Base-by-base conservation (phyloP, 140 eudicot genomes). In the Anethum foeniculum region DNA sequence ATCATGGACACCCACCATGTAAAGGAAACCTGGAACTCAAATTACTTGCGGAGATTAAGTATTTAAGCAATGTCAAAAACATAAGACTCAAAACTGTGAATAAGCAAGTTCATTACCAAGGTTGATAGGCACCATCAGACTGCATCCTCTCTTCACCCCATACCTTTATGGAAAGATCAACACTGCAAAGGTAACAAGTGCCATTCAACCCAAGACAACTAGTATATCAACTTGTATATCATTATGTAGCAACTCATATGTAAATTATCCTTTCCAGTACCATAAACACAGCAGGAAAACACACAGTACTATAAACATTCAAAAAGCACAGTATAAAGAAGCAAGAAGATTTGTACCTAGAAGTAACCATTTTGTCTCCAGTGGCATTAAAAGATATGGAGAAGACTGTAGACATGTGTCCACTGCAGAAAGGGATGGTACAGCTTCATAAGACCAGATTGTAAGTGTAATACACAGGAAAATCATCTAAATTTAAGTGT, bases 351-450 rank as follows among this genome's bases (percentile, higher is more conserved):
- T 16, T 82, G 81, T 88, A 95, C 99, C 99, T 92, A 89, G 94
- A 90, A 44, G 97, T 88, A 56, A 86, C 98, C 99, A 96, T 93
- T 85, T 87, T 93, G 68, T 93, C 93, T 85, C 99, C 98, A n/a
- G 82, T 82, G 71, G 84, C 85, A 80, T 90, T 93, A 83, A 96
- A 93, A 80, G 96, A 88, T 30, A 96, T 75, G 30, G 97, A 90
- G 97, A 97, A 91, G 36, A 93, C 98, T 39, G 96, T 93, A 82
- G 98, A 88, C 75, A 93, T 82, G 85, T 96, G 99, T 71, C 97
- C 99, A 72, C 99, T 96, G 88, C 47, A 82, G 56, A 79, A 83
- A 58, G 74, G 30, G 69, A 76, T 38, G 65, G 49, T 34, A 64
- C 2, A 9, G 44, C 44, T 73, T 44, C n/a, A 88, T 13, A 23